A percentile compares a stretch with the other conserved stretches of the same genome.
These are phyloP conservation scores for Mercurialis annua DNA, from an alignment of 345 rosid species.

Conservation along the genomic window DNA sequence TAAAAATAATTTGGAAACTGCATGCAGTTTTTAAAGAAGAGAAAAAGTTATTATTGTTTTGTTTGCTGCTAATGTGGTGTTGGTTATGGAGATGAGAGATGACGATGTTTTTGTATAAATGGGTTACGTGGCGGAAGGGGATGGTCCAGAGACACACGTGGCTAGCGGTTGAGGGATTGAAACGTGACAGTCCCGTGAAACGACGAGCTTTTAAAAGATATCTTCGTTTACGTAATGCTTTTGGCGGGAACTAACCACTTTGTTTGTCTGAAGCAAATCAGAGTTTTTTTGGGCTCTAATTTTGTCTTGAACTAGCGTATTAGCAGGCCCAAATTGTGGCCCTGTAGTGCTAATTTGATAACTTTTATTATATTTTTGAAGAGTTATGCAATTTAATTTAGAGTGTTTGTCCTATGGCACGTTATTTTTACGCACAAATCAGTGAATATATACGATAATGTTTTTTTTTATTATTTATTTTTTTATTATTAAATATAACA, in stretches of 20 bases:
- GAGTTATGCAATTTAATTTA: too few relatives aligned
- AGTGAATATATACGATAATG: too few relatives aligned
- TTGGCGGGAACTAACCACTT: slow-evolving; percentile 24
- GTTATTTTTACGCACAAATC: too few relatives aligned
- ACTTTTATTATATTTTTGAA: too few relatives aligned
- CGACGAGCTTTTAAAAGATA: not conserved
- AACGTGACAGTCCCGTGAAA: slow-evolving; percentile 1
- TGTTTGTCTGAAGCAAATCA: not conserved
- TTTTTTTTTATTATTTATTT: too few relatives aligned
- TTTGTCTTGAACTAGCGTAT: too few relatives aligned
- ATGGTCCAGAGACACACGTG: slow-evolving; percentile 19
- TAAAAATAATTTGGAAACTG: not conserved
- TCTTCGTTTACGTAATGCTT: not conserved
- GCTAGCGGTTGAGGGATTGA: slow-evolving; percentile 1
- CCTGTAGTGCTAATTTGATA: too few relatives aligned
- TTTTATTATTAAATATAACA: too few relatives aligned
- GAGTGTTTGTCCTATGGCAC: too few relatives aligned
- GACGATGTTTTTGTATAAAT: not conserved
- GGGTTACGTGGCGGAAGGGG: slow-evolving; percentile 22
- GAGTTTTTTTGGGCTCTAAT: not conserved
- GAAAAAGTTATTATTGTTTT: not conserved
- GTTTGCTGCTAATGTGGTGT: too few relatives aligned
- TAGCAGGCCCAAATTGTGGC: not conserved
- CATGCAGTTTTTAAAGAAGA: not conserved
- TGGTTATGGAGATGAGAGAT: too few relatives aligned